Conservation (phyloP, 306 rosid species). For the Potentilla sterilis region DNA sequence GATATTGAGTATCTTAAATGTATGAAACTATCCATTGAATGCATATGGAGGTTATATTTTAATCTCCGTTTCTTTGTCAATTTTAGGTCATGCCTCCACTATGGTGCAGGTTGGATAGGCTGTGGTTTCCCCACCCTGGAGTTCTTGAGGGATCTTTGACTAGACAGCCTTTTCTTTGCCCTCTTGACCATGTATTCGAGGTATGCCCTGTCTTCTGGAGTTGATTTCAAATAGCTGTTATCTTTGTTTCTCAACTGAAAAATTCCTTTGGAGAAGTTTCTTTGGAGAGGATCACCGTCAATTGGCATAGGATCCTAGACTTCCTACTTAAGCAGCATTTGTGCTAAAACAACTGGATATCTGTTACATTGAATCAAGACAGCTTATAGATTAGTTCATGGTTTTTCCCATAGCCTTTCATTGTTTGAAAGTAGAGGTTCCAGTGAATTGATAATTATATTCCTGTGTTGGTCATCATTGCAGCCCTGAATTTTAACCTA, state of each 20-base stretch:
- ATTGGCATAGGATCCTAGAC: not conserved
- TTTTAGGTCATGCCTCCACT: constrained; percentile 96
- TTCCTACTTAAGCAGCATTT: not conserved
- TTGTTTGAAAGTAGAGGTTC: not conserved
- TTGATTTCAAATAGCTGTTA: constrained; percentile 9
- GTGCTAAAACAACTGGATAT: constrained; percentile 12
- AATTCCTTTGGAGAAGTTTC: not conserved
- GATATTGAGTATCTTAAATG: not conserved
- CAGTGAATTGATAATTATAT: not conserved
- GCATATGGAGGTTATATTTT: constrained; percentile 25
- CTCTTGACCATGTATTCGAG: constrained; percentile 97
- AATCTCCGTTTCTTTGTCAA: constrained; percentile 24
- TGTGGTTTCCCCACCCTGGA: constrained; percentile 99
- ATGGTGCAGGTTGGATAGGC: constrained; percentile 96
- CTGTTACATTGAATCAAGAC: not conserved
- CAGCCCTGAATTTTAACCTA: not conserved
- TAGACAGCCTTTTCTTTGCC: constrained; percentile 93
- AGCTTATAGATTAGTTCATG: not conserved
- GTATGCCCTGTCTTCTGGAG: constrained; percentile 41
- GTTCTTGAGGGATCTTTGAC: constrained; percentile 82
- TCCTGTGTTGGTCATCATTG: constrained; percentile 6
- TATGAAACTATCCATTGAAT: constrained; percentile 12
- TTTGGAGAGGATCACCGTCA: not conserved
- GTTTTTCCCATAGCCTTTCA: not conserved
- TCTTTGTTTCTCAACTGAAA: constrained; percentile 1